phyloP scores from a whole-genome alignment of 805 yeast species.

The Nematodospora valgi region DNA sequence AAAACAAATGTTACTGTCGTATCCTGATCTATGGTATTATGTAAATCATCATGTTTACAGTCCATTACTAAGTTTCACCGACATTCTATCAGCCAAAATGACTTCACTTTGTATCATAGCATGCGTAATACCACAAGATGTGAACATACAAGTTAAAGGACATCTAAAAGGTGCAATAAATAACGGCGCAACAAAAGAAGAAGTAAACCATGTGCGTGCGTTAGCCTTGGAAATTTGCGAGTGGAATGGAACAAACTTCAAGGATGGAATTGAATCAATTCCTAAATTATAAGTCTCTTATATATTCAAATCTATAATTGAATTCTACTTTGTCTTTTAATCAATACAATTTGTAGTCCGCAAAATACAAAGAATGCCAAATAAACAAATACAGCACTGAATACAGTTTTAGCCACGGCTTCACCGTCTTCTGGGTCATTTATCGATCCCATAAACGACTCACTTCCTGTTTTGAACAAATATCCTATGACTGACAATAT shows the following conservation, averaged over 20 bases:
- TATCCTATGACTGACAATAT: slow-evolving; percentile 83
- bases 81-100: too few species aligned
- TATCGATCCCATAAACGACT: slow-evolving; percentile 88
- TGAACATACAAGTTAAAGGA: too few species aligned
- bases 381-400: slow-evolving; percentile 85
- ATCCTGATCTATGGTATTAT: too few species aligned
- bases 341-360: slow-evolving; percentile 74
- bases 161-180: too few species aligned
- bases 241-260: too few species aligned
- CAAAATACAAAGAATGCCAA: slow-evolving; percentile 79
- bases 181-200: too few species aligned
- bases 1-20: slow-evolving; percentile 61
- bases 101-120: too few species aligned
- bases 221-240: too few species aligned
- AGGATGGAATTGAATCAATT: background rate
- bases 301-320: slow-evolving; percentile 23
- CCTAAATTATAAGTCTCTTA: slow-evolving; percentile 1
- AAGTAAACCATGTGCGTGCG: too few species aligned
- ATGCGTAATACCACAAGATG: too few species aligned
- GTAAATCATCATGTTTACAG: too few species aligned
- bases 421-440: slow-evolving; percentile 90
- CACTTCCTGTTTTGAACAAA: slow-evolving; percentile 77
- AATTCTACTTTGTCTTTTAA: slow-evolving; percentile 64
- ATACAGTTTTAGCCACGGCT: slow-evolving; percentile 88
- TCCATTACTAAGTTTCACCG: too few species aligned